Evolutionary conservation across 768 basidiomycete species (phyloP), one percentile per base, ranked within the genome.

Genomic region (Tylopilus subfusipes): DNA sequence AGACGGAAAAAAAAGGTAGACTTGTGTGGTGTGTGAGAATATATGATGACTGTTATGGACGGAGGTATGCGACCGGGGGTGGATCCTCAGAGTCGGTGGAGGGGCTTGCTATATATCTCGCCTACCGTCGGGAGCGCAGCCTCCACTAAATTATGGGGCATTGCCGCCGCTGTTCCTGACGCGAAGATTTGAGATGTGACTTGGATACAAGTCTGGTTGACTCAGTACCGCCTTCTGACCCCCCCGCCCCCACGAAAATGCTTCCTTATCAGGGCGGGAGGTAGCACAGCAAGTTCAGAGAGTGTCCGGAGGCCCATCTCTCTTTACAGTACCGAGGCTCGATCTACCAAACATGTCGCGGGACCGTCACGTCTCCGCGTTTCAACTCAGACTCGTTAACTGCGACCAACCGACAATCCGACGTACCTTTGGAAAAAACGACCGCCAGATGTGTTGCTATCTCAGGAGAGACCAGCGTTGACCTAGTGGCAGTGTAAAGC

Each of bases 121-220:
- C 39, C 29, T 57, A 45, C 50, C 55, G 64, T 64, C 60, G 58
- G 57, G 65, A 57, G 53, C 63, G 63, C 68, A 55, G 68, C 67
- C 68, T 62, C 60, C 56, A 45, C 49, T 30, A 29, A 33, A 40
- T 56, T 51, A 63, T 50, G 51, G n/a, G 58, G 65, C 67, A 69
- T 63, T 60, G 68, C 67, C 66, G 68, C 67, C 66, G 64, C 58
- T 12, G 64, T 49, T 38, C 56, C 62, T 57, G 53, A 42, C 27
- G 34, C 21, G 31, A 27, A 22, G 43, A 19, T 13, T n/a, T n/a
- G 16, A 55, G 42, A 46, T 48, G n/a, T n/a, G 63, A 62, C 59
- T 63, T 25, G 60, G 38, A 18, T 9, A 42, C 29, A 39, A 9
- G 42, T 58, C 50, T 7, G 45, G 38, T 42, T 61, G 61, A 65